Evolutionary conservation across 2,329 filamentous ascomycete genomes (phyloP).

Genomic region (Venturia oleaginea): DNA sequence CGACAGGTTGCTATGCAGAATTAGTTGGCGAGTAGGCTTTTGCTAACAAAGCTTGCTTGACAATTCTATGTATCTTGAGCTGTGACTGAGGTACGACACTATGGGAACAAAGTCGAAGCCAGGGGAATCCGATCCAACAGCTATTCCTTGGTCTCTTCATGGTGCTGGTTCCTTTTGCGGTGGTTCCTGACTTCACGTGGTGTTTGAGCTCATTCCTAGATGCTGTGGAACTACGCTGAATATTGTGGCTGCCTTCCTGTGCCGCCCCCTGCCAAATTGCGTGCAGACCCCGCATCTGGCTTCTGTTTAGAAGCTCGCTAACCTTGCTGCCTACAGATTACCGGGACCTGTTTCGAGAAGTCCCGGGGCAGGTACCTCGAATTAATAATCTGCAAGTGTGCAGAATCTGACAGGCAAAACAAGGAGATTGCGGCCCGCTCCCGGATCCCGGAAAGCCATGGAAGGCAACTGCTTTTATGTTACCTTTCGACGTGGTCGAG

Average conservation of each 20-base stretch:
- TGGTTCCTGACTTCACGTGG: not conserved
- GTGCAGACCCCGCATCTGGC: not conserved
- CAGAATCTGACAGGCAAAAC: not conserved
- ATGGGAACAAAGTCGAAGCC: not conserved
- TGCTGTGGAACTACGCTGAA: not conserved
- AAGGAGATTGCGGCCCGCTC: not conserved
- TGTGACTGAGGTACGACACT: not conserved
- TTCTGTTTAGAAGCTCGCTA: not conserved
- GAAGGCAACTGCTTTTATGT: no score
- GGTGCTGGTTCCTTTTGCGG: not conserved
- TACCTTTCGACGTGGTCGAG: not conserved
- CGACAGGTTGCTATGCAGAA: not conserved
- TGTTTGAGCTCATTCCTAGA: not conserved
- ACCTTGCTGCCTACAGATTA: not conserved
- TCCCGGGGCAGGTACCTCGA: not conserved
- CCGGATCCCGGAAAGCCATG: not conserved
- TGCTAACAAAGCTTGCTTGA: not conserved
- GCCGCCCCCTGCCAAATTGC: not conserved
- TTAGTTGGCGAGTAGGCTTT: not conserved
- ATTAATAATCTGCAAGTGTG: not conserved
- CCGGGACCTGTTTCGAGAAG: not conserved
- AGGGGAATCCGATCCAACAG: not conserved
- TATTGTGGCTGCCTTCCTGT: not conserved
- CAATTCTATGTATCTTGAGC: not conserved
- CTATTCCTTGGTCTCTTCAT: not conserved